Evolutionary conservation across 495 filamentous ascomycete species (phyloP).

Genomic region (Pyrenula aspistea): DNA sequence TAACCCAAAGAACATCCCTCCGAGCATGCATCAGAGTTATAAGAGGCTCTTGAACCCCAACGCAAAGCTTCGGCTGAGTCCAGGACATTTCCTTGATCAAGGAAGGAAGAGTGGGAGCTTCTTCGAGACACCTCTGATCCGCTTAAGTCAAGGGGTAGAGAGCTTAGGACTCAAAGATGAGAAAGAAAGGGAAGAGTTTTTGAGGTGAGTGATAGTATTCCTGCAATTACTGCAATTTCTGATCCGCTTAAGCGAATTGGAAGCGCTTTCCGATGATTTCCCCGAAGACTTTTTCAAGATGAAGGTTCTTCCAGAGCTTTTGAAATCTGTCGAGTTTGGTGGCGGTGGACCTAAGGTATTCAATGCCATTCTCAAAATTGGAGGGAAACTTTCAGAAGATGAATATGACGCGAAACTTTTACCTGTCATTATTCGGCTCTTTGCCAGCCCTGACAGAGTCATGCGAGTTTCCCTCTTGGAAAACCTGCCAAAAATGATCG

Average conservation of each 20-base stretch:
- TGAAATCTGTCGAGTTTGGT: conserved; percentile 95
- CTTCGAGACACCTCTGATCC: conserved; percentile 85
- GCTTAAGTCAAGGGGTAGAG: conserved; percentile 82
- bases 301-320: conserved; percentile 89
- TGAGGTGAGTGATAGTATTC: conserved; percentile 45
- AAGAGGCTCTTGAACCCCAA: conserved; percentile 79
- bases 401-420: conserved; percentile 79
- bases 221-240: not conserved
- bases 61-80: conserved; percentile 73
- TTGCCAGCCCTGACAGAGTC: conserved; percentile 82
- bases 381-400: conserved; percentile 70
- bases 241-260: conserved; percentile 51
- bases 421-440: conserved; percentile 77
- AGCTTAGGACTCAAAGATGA: conserved; percentile 81
- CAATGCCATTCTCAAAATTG: conserved; percentile 76
- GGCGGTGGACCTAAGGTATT: conserved; percentile 92
- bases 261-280: conserved; percentile 80
- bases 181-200: conserved; percentile 70
- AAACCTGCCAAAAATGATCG: conserved; percentile 82
- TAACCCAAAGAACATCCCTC: conserved; percentile 77
- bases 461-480: conserved; percentile 86
- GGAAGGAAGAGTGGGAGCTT: conserved; percentile 72
- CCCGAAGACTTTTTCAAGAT: conserved; percentile 96
- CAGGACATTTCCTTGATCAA: conserved; percentile 81
- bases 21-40: conserved; percentile 78